phyloP scores from a whole-genome alignment of 495 filamentous ascomycete species.

The Penicillium daleae region DNA sequence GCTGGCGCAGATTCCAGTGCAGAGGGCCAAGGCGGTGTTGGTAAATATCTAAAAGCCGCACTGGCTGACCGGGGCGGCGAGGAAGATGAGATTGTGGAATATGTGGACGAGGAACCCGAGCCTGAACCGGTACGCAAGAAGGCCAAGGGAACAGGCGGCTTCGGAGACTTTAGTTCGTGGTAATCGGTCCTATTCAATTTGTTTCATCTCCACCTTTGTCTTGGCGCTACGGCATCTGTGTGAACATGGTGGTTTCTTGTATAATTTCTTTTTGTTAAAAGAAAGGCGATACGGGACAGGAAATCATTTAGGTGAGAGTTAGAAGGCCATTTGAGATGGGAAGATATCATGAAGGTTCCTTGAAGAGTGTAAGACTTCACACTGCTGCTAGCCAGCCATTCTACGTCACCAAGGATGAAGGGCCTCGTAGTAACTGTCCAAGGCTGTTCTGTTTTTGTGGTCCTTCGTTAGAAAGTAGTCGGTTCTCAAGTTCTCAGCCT shows the following conservation, averaged over 20 bases:
- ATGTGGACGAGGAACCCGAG: conserved; percentile 59
- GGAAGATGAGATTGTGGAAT: conserved; percentile 62
- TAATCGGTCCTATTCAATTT: conserved; percentile 13
- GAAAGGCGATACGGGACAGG: neutral
- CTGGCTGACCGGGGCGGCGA: conserved; percentile 43
- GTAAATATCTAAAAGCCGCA: conserved; percentile 76
- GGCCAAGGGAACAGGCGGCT: conserved; percentile 71
- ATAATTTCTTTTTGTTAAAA: neutral
- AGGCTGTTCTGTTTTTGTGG: no score
- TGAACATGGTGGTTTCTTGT: neutral
- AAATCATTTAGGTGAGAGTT: neutral
- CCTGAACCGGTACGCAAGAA: conserved; percentile 81
- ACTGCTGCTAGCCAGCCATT: neutral
- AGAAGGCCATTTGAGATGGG: neutral
- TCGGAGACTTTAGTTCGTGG: conserved; percentile 80
- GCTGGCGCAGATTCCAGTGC: conserved; percentile 54
- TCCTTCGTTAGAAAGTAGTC: no score
- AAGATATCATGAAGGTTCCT: neutral
- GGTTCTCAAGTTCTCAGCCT: no score
- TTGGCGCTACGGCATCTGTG: conserved; percentile 1
- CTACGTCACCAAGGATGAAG: no score
- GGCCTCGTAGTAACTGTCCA: no score
- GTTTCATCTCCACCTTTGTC: neutral
- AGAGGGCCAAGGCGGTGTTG: conserved; percentile 57
- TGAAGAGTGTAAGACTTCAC: neutral